These are phyloP conservation scores for Dactylellina cionopaga DNA, from an alignment of 2,329 filamentous ascomycete genomes.

Conservation along the genomic window DNA sequence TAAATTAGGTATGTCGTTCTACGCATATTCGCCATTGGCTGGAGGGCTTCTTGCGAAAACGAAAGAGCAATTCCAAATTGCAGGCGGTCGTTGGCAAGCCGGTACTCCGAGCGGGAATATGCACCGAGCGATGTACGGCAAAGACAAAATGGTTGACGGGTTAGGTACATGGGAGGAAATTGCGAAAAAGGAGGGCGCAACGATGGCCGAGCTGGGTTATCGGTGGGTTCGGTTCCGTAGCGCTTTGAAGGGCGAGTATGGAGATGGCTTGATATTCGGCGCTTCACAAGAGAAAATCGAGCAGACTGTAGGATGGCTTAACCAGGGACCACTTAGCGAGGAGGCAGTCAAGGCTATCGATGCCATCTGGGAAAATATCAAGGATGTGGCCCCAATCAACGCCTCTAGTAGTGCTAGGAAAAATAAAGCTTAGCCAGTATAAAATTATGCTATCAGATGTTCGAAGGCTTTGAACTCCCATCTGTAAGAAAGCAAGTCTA, in stretches of 20 bases:
- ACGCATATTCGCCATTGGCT: slow-evolving; percentile 83
- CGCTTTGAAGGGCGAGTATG: slow-evolving; percentile 63
- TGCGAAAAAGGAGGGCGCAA: slow-evolving; percentile 72
- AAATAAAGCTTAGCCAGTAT: no score
- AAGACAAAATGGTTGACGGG: slow-evolving; percentile 15
- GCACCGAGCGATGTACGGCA: slow-evolving; percentile 42
- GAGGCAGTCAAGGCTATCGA: slow-evolving; percentile 80
- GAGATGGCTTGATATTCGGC: slow-evolving; percentile 71
- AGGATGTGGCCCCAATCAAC: slow-evolving; percentile 59
- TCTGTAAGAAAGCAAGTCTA: no score
- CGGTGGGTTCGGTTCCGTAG: slow-evolving; percentile 79
- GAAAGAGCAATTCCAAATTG: slow-evolving; percentile 31
- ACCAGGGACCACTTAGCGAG: slow-evolving; percentile 77
- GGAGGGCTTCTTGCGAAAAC: slow-evolving; percentile 75
- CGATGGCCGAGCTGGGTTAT: slow-evolving; percentile 76
- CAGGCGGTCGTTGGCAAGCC: slow-evolving; percentile 26
- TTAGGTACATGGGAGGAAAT: slow-evolving; percentile 23
- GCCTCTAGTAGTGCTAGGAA: slow-evolving; percentile 26
- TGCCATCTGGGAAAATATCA: slow-evolving; percentile 77
- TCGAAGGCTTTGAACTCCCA: no score
- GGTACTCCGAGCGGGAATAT: slow-evolving; percentile 29
- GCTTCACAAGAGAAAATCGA: slow-evolving; percentile 69
- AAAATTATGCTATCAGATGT: no score
- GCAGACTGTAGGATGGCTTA: slow-evolving; percentile 68
- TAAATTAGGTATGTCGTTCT: slow-evolving; percentile 79